Base-by-base conservation (phyloP, 768 basidiomycete genomes). In the Russula virescens region DNA sequence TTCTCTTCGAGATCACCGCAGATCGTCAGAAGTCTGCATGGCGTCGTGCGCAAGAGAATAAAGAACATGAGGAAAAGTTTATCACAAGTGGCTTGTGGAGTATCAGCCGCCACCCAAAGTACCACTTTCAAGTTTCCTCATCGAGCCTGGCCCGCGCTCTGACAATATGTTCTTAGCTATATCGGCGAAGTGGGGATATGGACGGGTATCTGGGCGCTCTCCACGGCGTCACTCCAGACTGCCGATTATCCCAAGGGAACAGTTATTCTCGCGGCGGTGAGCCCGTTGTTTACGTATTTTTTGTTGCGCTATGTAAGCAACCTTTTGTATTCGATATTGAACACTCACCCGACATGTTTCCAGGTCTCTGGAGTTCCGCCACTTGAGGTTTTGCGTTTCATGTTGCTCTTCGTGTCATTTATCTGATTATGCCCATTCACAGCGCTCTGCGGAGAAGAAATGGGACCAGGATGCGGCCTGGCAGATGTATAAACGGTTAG, bases 41-140 rank as follows among this genome's bases (percentile, higher is more conserved):
- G 89, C 75, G 85, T 45, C 71, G 71, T 34, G 80, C 76, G 1
- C 86, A 84, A 68, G 75, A 86, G 19, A 75, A 75, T 19, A 86
- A 87, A 71, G 73, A 83, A 62, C 88, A 91, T 68, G 79, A 87
- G 50, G 84, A 90, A 65, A 78, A 81, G 68, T 89, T 91, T 69
- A 86, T 90, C 60, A 80, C 49, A 4, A 51, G 35, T 18, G 56
- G 56, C 3, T 72, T 89, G 19, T 93, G 88, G 88, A 74, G 78
- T 23, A 70, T 82, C 49, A 84, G 82, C 66, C 74, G 89, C 26
- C 89, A 90, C 67, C 89, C 89, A 23, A 91, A 90, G 88, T 89
- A 5, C 38, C 38, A 38, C 38, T 38, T 48, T 5, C 25, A n/a
- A n/a, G 23, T 47, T n/a, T 38, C 47, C 6, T 19, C 26, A 16